phyloP scores from a whole-genome alignment of 495 filamentous ascomycete species.

The Friedmanniomyces endolithicus region DNA sequence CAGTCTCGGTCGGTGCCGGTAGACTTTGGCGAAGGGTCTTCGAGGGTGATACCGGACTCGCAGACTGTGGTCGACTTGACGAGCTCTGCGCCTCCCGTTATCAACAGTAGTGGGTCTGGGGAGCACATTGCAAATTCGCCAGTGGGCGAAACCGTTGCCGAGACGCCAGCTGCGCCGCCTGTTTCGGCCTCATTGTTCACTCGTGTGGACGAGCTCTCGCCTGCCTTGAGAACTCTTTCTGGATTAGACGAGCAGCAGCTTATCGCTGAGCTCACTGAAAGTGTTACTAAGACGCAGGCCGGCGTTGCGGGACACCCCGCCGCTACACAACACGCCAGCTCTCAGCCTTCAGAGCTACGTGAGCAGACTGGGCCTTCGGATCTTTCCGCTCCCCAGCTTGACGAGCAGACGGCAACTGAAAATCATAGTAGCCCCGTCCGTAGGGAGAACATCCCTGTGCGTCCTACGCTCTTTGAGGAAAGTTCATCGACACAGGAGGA shows the following conservation, averaged over 20 bases:
- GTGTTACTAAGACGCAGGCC: too few species aligned
- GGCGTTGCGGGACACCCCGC: too few species aligned
- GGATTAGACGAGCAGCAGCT: not conserved
- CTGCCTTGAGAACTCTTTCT: not conserved
- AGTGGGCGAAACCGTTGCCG: not conserved
- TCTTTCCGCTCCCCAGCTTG: too few species aligned
- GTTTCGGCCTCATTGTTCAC: not conserved
- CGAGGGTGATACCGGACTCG: constrained; percentile 2
- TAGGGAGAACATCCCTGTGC: too few species aligned
- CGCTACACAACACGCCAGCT: too few species aligned
- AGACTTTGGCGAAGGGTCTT: not conserved
- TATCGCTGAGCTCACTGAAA: too few species aligned
- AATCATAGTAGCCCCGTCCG: too few species aligned
- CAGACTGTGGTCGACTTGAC: not conserved
- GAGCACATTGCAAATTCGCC: not conserved
- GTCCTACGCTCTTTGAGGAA: too few species aligned
- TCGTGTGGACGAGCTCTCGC: not conserved
- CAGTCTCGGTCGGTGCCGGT: constrained; percentile 2
- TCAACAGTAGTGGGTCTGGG: not conserved
- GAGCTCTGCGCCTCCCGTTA: not conserved
- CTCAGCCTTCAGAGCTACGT: too few species aligned
- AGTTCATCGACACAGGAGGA: too few species aligned
- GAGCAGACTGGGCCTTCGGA: too few species aligned
- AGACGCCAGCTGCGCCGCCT: not conserved
- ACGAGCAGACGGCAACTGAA: too few species aligned